These are phyloP conservation scores for Ustilago cynodontis DNA, from an alignment of 1,284 basidiomycete genomes.

Conservation along the genomic window DNA sequence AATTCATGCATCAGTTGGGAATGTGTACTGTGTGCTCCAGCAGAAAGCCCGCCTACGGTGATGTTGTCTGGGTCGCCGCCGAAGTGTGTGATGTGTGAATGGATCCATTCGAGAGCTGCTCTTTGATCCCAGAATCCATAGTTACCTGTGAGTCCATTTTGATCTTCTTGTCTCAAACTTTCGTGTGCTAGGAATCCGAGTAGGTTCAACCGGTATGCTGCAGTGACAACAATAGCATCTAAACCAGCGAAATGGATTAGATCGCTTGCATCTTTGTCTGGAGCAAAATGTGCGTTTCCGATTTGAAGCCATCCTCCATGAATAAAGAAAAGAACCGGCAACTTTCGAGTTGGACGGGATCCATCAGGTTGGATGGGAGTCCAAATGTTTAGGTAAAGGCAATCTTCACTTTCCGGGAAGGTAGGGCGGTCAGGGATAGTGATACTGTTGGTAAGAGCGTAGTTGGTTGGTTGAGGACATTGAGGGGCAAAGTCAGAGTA, in stretches of 20 bases:
- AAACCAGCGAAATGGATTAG: slow-evolving; percentile 30
- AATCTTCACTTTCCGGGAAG: slow-evolving; percentile 40
- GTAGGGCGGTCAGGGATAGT: slow-evolving; percentile 10
- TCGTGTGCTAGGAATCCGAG: slow-evolving; percentile 55
- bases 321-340: slow-evolving; percentile 49
- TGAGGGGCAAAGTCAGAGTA: slow-evolving; percentile 27
- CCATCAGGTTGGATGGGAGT: slow-evolving; percentile 20
- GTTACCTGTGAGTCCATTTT: slow-evolving; percentile 38
- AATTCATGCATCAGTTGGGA: slow-evolving; percentile 68
- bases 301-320: slow-evolving; percentile 56
- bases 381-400: slow-evolving; percentile 57
- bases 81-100: slow-evolving; percentile 60
- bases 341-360: slow-evolving; percentile 2
- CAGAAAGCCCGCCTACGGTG: slow-evolving; percentile 66
- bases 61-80: slow-evolving; percentile 64
- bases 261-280: slow-evolving; percentile 31
- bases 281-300: slow-evolving; percentile 31
- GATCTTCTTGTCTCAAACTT: slow-evolving; percentile 29
- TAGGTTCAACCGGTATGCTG: slow-evolving; percentile 50
- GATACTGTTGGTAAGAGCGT: slow-evolving; percentile 32
- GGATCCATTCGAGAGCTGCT: slow-evolving; percentile 59
- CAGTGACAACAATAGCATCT: slow-evolving; percentile 39
- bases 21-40: slow-evolving; percentile 68
- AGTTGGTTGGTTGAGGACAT: slow-evolving; percentile 39
- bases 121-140: slow-evolving; percentile 59